A percentile compares a stretch with the other conserved stretches of the same genome.
Evolutionary conservation across 305 asterid genomes (phyloP).

Genomic region (Fraxinus sp.): DNA sequence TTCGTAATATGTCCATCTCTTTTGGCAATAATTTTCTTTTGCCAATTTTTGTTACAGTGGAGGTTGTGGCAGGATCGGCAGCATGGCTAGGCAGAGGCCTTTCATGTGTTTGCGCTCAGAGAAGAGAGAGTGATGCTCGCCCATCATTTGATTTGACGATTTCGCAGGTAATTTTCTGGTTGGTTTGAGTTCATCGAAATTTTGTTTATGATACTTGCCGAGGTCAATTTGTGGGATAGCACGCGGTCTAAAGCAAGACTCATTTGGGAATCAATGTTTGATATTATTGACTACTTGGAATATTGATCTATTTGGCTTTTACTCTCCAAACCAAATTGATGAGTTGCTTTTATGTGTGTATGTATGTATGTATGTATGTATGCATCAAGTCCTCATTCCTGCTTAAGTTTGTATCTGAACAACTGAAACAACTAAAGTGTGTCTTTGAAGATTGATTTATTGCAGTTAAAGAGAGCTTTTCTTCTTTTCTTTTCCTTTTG

Average conservation of each 20-base stretch:
- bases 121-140: conserved; percentile 87
- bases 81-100: conserved; percentile 99
- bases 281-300: background rate
- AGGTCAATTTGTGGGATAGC: background rate
- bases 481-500: background rate
- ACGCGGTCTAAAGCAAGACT: background rate
- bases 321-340: background rate
- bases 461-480: background rate
- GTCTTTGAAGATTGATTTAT: background rate
- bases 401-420: conserved; percentile 18
- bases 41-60: conserved; percentile 43
- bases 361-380: conserved; percentile 7
- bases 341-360: background rate
- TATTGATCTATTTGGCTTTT: background rate
- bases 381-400: conserved; percentile 19
- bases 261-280: background rate
- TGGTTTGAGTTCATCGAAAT: conserved; percentile 15
- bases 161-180: conserved; percentile 58
- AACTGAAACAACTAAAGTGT: conserved; percentile 14
- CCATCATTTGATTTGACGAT: conserved; percentile 92
- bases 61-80: conserved; percentile 96
- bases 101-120: conserved; percentile 95
- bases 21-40: conserved; percentile 28
- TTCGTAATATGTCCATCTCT: background rate
- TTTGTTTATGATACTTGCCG: conserved; percentile 10